Conservation (phyloP, 345 rosid species). For the Isatis tinctoria region DNA sequence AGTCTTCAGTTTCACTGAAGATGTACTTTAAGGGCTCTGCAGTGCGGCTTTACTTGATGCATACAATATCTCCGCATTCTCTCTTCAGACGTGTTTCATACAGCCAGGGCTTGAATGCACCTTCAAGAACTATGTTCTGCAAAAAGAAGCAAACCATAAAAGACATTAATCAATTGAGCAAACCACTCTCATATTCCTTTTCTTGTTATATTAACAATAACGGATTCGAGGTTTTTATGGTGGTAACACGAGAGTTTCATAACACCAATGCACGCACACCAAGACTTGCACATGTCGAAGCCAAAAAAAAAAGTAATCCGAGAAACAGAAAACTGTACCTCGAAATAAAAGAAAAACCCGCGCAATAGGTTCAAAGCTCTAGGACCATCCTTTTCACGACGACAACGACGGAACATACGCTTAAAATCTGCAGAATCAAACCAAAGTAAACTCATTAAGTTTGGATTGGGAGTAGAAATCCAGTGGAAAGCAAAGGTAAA, state of each 20-base stretch:
- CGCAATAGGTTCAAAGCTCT: constrained; percentile 59
- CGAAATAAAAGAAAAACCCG: constrained; percentile 68
- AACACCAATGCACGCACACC: not conserved
- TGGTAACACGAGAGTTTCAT: not conserved
- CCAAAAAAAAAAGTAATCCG: not conserved
- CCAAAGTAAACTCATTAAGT: constrained; percentile 4
- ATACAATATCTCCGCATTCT: not conserved
- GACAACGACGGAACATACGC: constrained; percentile 6
- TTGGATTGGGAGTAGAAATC: not conserved
- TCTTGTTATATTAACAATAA: not conserved
- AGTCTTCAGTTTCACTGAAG: not conserved
- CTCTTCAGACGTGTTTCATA: constrained; percentile 30
- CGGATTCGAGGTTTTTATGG: not conserved
- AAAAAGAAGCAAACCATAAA: constrained; percentile 1
- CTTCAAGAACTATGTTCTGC: constrained; percentile 50
- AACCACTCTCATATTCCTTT: not conserved
- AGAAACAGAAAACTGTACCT: constrained; percentile 41
- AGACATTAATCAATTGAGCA: not conserved
- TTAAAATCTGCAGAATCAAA: constrained; percentile 47
- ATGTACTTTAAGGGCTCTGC: not conserved
- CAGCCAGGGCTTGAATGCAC: constrained; percentile 54
- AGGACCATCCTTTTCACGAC: constrained; percentile 11
- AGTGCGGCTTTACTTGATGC: not conserved
- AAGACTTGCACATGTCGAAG: not conserved
- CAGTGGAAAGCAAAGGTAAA: not conserved